These are phyloP conservation scores for Proliferodiscus dingleyae DNA, from an alignment of 2,329 filamentous ascomycete genomes.

Conservation along the genomic window DNA sequence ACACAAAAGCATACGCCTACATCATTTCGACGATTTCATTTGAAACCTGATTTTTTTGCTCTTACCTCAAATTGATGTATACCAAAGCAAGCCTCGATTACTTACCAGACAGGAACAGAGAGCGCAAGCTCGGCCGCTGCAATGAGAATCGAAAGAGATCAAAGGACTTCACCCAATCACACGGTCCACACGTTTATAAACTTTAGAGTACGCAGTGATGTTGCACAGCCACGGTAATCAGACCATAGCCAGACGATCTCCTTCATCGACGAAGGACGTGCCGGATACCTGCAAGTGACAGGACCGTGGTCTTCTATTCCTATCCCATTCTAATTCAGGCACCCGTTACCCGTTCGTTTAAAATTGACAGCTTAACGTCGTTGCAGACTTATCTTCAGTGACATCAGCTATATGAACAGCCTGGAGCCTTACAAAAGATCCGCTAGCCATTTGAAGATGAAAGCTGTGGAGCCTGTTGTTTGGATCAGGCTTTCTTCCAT, in stretches of 20 bases:
- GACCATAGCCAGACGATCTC: not conserved
- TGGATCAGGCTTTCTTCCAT: too few relatives aligned
- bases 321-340: not conserved
- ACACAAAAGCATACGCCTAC: not conserved
- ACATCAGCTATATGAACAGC: not conserved
- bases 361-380: not conserved
- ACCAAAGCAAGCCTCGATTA: too few relatives aligned
- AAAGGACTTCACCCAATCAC: too few relatives aligned
- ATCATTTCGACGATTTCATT: not conserved
- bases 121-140: too few relatives aligned
- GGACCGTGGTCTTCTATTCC: not conserved
- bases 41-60: not conserved
- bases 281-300: not conserved
- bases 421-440: not conserved
- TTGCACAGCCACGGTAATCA: too few relatives aligned
- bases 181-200: too few relatives aligned
- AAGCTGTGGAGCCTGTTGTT: not conserved
- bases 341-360: not conserved
- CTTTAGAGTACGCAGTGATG: too few relatives aligned
- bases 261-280: not conserved
- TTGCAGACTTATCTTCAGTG: not conserved
- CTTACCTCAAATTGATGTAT: not conserved
- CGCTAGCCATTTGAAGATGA: not conserved
- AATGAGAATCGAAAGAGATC: not conserved
- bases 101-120: too few relatives aligned